phyloP scores from a whole-genome alignment of 495 filamentous ascomycete genomes.

The Tuber magnatum region DNA sequence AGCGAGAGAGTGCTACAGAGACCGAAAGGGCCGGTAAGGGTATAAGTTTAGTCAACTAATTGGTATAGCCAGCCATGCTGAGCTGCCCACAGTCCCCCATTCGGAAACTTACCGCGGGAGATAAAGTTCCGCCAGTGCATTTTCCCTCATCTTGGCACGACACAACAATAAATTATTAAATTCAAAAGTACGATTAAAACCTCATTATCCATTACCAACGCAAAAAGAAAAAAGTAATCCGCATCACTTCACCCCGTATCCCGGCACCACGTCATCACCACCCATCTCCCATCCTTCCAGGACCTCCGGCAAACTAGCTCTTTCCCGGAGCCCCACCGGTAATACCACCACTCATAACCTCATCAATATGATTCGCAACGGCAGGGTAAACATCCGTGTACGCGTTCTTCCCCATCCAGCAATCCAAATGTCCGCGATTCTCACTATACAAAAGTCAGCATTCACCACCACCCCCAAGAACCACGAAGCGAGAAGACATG shows the following conservation, averaged over 20 bases:
- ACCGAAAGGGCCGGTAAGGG: background rate
- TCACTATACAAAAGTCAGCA: slow-evolving; percentile 32
- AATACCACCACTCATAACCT: slow-evolving; percentile 37
- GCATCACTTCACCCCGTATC: background rate
- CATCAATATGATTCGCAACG: slow-evolving; percentile 51
- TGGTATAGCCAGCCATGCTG: too few species aligned
- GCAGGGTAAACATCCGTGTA: slow-evolving; percentile 59
- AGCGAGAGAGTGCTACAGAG: background rate
- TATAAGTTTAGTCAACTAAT: background rate
- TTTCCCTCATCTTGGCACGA: background rate
- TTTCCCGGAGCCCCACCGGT: background rate
- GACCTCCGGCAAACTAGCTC: background rate
- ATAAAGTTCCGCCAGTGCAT: background rate
- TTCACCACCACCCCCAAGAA: background rate
- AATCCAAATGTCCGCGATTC: slow-evolving; percentile 62
- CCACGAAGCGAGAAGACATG: background rate
- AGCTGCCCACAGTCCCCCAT: too few species aligned
- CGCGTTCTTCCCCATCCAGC: slow-evolving; percentile 58
- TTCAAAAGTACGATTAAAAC: background rate
- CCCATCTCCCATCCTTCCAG: background rate
- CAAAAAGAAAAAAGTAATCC: background rate
- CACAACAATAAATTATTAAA: background rate
- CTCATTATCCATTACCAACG: background rate
- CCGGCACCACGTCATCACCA: background rate
- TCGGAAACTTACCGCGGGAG: too few species aligned